These are phyloP conservation scores for Ophiostoma ips DNA, from an alignment of 2,329 filamentous ascomycete species.

Conservation along the genomic window DNA sequence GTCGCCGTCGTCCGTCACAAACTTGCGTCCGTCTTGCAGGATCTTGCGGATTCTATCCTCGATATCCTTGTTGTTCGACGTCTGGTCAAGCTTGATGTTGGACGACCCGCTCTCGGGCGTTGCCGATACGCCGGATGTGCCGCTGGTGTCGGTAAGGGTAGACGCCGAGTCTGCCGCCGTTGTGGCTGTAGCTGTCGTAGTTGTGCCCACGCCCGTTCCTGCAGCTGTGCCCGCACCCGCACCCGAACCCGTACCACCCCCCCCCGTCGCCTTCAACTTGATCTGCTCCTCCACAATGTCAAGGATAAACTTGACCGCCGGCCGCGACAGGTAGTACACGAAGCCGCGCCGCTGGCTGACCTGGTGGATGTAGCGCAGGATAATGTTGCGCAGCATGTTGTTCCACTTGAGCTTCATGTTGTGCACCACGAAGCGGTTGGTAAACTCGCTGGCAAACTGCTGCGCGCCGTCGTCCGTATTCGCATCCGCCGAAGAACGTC, in stretches of 20 bases:
- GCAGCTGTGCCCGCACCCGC: no score
- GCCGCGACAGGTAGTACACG: slow-evolving; percentile 91
- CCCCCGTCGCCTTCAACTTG: slow-evolving; percentile 42
- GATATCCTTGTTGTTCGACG: slow-evolving; percentile 43
- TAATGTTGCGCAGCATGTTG: slow-evolving; percentile 88
- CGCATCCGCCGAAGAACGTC: neutral
- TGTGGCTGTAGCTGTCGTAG: neutral
- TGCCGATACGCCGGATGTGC: slow-evolving; percentile 12
- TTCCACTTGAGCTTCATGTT: slow-evolving; percentile 98
- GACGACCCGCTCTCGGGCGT: slow-evolving; percentile 17
- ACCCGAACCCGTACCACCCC: no score
- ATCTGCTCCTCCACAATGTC: slow-evolving; percentile 94
- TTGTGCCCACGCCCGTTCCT: no score
- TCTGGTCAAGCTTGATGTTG: slow-evolving; percentile 34
- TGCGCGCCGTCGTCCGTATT: slow-evolving; percentile 28
- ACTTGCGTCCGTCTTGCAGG: slow-evolving; percentile 68
- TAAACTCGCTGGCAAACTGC: slow-evolving; percentile 88
- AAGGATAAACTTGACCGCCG: slow-evolving; percentile 93
- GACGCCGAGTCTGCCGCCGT: neutral
- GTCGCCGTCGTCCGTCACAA: slow-evolving; percentile 54
- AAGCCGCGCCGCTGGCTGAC: slow-evolving; percentile 92
- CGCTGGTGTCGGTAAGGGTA: slow-evolving; percentile 12
- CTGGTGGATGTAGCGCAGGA: slow-evolving; percentile 93
- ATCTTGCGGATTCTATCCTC: slow-evolving; percentile 79
- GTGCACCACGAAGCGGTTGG: slow-evolving; percentile 95